A percentile compares a stretch with the other conserved stretches of the same genome.
phyloP scores from a whole-genome alignment of 345 rosid species.

The Dovyalis caffra region DNA sequence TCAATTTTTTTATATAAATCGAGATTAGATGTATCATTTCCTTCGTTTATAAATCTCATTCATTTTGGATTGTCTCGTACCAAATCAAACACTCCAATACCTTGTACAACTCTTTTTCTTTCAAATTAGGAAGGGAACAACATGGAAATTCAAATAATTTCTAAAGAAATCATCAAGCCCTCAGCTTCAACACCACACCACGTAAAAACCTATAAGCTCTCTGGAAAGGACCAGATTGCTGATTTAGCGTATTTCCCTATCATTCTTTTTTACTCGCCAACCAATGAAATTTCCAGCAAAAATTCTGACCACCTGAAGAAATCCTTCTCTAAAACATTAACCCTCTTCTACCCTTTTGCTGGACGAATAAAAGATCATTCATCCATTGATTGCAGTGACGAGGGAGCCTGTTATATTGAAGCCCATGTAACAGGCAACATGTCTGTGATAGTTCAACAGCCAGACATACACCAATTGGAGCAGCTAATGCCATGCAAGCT shows the following conservation, averaged over 20 bases:
- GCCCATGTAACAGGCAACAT: slow-evolving; percentile 5
- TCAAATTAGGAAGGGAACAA: too few species aligned
- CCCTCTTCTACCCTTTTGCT: slow-evolving; percentile 11
- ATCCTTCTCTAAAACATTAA: slow-evolving; percentile 8
- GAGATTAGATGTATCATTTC: too few species aligned
- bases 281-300: neutral
- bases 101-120: too few species aligned
- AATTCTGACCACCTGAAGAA: slow-evolving; percentile 1
- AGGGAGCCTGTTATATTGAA: neutral
- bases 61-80: too few species aligned
- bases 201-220: slow-evolving; percentile 10
- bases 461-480: neutral
- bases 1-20: too few species aligned
- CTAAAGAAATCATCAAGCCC: slow-evolving; percentile 9
- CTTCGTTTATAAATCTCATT: too few species aligned
- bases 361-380: neutral
- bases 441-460: slow-evolving; percentile 5
- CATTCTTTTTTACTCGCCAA: slow-evolving; percentile 3
- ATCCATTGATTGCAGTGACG: slow-evolving; percentile 17
- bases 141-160: slow-evolving; percentile 11
- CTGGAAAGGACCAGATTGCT: slow-evolving; percentile 3
- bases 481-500: slow-evolving; percentile 6
- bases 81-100: too few species aligned
- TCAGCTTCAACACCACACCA: slow-evolving; percentile 13
- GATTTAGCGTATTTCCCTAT: slow-evolving; percentile 7